These are phyloP conservation scores for Setaria italica DNA, from an alignment of 202 grass and related monocot genomes.

Conservation along the genomic window DNA sequence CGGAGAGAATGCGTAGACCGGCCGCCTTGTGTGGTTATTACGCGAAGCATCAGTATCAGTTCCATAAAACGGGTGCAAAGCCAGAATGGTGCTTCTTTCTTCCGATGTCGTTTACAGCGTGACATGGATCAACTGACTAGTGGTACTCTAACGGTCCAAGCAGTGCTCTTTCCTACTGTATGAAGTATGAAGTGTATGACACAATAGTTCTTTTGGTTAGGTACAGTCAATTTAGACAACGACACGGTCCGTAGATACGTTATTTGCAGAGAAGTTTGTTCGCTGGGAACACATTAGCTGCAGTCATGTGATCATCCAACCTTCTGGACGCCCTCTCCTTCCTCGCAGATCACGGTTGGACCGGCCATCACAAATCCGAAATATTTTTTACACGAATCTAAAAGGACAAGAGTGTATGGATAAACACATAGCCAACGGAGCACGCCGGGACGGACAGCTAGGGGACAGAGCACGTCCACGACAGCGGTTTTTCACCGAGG, in stretches of 20 bases:
- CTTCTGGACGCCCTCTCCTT: background rate
- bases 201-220: background rate
- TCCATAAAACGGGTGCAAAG: background rate
- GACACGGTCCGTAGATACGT: background rate
- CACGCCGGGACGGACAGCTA: background rate
- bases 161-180: background rate
- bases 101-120: background rate
- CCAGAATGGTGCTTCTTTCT: background rate
- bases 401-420: too few relatives aligned
- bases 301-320: background rate
- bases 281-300: background rate
- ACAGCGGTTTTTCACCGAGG: too few relatives aligned
- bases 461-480: too few relatives aligned
- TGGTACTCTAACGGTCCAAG: background rate
- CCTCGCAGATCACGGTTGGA: background rate
- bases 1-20: background rate
- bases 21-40: background rate
- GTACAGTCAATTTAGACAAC: background rate
- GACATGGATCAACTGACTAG: constrained; percentile 1
- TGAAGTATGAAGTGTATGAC: too few relatives aligned
- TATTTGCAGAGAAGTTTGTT: background rate
- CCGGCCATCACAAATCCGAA: too few relatives aligned
- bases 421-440: background rate
- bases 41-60: background rate
- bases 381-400: too few relatives aligned